Evolutionary conservation across 768 basidiomycete species (phyloP).

Genomic region (Clathrus columnatus): DNA sequence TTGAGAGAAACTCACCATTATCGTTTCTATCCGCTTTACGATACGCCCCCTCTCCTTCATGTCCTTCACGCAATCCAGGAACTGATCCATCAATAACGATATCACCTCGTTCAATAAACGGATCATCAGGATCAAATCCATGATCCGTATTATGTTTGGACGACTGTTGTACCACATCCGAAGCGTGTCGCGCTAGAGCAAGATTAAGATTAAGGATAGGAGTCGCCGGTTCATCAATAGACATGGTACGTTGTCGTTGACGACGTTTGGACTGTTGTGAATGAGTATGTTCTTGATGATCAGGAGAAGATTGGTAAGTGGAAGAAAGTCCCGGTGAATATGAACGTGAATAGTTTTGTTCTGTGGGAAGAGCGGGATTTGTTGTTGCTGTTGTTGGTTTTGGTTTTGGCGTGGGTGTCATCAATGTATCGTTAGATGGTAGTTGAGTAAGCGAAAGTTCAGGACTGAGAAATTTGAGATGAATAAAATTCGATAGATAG

Average conservation of each 20-base stretch:
- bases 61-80: not conserved
- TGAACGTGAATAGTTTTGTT: not conserved
- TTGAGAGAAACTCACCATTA: too few relatives aligned
- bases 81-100: not conserved
- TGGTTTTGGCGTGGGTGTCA: not conserved
- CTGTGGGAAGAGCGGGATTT: not conserved
- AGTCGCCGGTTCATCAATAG: not conserved
- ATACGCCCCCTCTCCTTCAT: not conserved
- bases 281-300: not conserved
- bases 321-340: conserved; percentile 5
- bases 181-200: not conserved
- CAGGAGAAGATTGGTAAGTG: conserved; percentile 5
- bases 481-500: not conserved
- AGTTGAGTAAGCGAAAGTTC: not conserved
- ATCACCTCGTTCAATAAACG: conserved; percentile 4
- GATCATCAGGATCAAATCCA: conserved; percentile 4
- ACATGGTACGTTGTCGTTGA: not conserved
- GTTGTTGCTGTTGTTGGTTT: not conserved
- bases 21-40: not conserved
- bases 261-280: too few relatives aligned
- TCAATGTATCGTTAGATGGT: not conserved
- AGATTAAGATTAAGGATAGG: not conserved
- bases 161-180: not conserved
- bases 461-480: not conserved
- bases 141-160: not conserved